phyloP scores from a whole-genome alignment of 345 rosid species.

The Brassica cretica region DNA sequence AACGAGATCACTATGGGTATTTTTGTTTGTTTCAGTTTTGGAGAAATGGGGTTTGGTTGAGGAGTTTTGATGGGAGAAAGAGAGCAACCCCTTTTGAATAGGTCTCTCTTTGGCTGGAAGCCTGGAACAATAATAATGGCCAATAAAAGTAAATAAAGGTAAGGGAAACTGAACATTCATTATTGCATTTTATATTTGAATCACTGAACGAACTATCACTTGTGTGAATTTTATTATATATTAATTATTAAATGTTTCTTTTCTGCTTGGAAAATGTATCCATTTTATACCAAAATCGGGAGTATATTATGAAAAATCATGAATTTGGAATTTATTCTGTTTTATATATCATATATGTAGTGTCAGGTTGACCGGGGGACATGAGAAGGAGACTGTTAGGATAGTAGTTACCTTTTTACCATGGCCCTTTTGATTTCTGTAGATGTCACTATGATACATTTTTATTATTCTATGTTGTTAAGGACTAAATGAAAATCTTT shows the following conservation, averaged over 20 bases:
- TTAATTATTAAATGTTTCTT: slow-evolving; percentile 2
- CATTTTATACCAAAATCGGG: background rate
- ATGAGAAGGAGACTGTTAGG: slow-evolving; percentile 26
- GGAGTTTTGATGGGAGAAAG: slow-evolving; percentile 30
- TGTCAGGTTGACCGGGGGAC: slow-evolving; percentile 42
- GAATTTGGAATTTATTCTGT: slow-evolving; percentile 30
- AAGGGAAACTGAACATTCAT: slow-evolving; percentile 18
- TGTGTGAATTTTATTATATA: background rate
- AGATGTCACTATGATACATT: background rate
- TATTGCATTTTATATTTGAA: background rate
- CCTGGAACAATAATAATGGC: slow-evolving; percentile 27
- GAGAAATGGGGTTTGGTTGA: slow-evolving; percentile 15
- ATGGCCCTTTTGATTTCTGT: background rate
- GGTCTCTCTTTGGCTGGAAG: slow-evolving; percentile 31
- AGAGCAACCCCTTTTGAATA: slow-evolving; percentile 35
- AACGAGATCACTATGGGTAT: slow-evolving; percentile 3
- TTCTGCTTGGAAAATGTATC: slow-evolving; percentile 14
- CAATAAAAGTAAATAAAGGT: slow-evolving; percentile 23
- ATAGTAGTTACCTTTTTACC: background rate
- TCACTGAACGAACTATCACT: background rate
- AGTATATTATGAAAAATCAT: background rate
- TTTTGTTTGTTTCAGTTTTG: slow-evolving; percentile 23
- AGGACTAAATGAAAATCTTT: background rate
- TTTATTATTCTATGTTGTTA: background rate
- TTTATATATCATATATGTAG: slow-evolving; percentile 7